Conservation (phyloP, 2,329 filamentous ascomycete genomes). For the Fusarium tricinctum region DNA sequence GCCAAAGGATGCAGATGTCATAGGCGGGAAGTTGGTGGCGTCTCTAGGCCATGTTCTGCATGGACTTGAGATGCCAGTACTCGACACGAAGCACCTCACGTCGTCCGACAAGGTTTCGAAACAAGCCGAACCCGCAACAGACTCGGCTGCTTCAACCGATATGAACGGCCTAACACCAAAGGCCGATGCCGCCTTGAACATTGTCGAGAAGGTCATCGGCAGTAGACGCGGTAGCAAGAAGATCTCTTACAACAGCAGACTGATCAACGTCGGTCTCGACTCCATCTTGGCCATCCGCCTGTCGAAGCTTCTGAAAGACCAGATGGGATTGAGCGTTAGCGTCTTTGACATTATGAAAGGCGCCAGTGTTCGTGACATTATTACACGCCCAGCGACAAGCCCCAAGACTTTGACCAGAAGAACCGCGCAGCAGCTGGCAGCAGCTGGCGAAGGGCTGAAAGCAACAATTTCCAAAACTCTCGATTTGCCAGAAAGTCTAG, state of each 20-base stretch:
- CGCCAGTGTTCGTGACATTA: constrained; percentile 5
- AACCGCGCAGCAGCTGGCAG: background rate
- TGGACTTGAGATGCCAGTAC: accelerated
- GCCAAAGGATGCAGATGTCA: accelerated
- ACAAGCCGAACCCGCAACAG: background rate
- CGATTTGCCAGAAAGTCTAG: background rate
- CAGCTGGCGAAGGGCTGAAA: background rate
- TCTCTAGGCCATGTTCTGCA: constrained; percentile 4
- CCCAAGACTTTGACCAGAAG: background rate
- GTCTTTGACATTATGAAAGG: constrained; percentile 37
- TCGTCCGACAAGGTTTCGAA: accelerated
- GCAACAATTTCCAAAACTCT: background rate
- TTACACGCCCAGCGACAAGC: background rate
- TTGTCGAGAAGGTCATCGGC: constrained; percentile 17
- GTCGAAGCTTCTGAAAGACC: constrained; percentile 26
- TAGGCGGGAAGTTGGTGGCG: background rate
- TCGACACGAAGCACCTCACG: background rate
- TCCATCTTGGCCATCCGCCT: constrained; percentile 32
- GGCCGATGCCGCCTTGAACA: background rate
- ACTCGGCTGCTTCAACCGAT: accelerated
- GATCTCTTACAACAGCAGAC: constrained; percentile 11
- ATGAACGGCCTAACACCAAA: background rate
- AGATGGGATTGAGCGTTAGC: constrained; percentile 1
- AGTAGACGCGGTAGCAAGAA: constrained; percentile 1
- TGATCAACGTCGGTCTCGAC: constrained; percentile 26